Base-by-base conservation (phyloP, 768 basidiomycete species). In the Kwoniella pini region DNA sequence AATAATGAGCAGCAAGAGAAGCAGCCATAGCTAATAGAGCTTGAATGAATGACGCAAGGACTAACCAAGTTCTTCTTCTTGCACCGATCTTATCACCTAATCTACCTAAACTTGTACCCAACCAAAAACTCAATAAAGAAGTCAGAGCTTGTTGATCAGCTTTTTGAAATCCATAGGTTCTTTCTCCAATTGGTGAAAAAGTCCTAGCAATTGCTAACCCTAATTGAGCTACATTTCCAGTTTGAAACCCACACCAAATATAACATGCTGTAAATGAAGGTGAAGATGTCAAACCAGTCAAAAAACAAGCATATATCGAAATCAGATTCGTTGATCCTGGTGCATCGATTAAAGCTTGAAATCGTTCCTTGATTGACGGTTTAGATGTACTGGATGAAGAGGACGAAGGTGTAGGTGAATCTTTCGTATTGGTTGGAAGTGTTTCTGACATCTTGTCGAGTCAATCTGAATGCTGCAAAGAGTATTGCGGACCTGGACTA, bases 121-220 rank as follows among this genome's bases (percentile, higher is more conserved):
- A 57, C 65, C 88, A 82, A 83, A 93, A 93, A n/a, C 84, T 77
- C 58, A 89, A 70, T 11, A 93, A 78, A n/a, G 89, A 90, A 33
- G 84, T 85, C 54, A 95, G 81, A 15, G 91, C 91, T 75, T 91
- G 90, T 75, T 86, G 86, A 69, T 96, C 92, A 2, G 90, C 83
- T 56, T 83, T 83, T 77, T 90, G 90, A 80, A 94, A 92, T 0
- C 82, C 77, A 44, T 69, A 69, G 3, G 75, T 76, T 15, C 72
- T 72, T 70, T 88, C 85, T 9, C 61, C 62, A 9, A 57, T 53
- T 0, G 76, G 71, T 5, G 70, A 69, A 68, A 90, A 91, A n/a
- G 90, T 84, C 9, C 91, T 85, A 0, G 88, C 90, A 51, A 94
- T 72, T 2, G 91, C 91, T 24, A 94, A 80, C 0, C 88, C 83